A percentile compares a stretch with the other conserved stretches of the same genome.
Conservation (phyloP, 192 early-diverging fungal species). For the Umbelopsis isabellina region DNA sequence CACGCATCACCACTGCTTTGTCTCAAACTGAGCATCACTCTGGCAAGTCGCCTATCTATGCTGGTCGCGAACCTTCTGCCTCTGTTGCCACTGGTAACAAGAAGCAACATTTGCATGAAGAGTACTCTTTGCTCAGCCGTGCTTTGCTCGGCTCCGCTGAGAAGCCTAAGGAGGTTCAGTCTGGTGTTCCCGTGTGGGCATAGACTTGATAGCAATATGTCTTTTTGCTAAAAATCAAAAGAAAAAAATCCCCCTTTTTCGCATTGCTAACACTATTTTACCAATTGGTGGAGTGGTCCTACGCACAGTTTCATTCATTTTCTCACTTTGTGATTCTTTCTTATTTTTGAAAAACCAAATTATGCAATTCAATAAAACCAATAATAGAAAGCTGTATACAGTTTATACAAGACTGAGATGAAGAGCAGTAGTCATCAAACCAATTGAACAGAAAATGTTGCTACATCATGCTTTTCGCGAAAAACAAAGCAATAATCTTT, state of each 20-base stretch:
- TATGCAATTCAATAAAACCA: too few relatives aligned
- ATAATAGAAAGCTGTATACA: too few relatives aligned
- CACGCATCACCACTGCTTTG: slow-evolving; percentile 82
- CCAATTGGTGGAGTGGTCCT: background rate
- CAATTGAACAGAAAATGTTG: too few relatives aligned
- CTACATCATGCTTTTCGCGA: too few relatives aligned
- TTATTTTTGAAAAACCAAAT: background rate
- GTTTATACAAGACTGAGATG: too few relatives aligned
- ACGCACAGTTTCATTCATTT: background rate
- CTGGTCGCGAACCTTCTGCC: slow-evolving; percentile 88
- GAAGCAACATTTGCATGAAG: slow-evolving; percentile 90
- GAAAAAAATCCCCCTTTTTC: background rate
- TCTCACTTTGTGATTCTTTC: background rate
- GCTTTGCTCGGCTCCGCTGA: slow-evolving; percentile 73
- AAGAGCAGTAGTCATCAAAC: too few relatives aligned
- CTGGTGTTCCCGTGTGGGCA: slow-evolving; percentile 71
- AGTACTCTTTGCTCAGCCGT: slow-evolving; percentile 70
- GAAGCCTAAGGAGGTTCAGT: slow-evolving; percentile 67
- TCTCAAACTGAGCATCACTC: slow-evolving; percentile 72
- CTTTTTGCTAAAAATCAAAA: background rate
- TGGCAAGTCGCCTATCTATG: slow-evolving; percentile 51
- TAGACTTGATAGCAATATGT: background rate
- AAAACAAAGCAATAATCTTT: too few relatives aligned
- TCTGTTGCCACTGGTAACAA: slow-evolving; percentile 93
- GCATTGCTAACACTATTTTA: background rate